Conservation (phyloP, 768 basidiomycete genomes). For the Mycena leptocephala region DNA sequence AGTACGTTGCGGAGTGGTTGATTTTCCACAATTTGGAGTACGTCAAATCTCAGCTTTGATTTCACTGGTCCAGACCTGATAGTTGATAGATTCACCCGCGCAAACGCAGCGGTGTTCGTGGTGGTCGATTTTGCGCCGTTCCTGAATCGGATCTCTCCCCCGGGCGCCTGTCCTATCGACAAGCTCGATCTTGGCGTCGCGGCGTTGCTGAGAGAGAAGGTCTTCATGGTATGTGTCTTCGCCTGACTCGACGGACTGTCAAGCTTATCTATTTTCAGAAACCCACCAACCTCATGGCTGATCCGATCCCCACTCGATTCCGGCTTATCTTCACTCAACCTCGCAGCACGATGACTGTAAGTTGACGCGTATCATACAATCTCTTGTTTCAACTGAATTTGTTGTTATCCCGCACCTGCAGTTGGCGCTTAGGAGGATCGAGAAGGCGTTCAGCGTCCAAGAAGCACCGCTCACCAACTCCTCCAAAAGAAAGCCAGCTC, state of each 20-base stretch:
- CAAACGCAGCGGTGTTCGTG: slow-evolving; percentile 33
- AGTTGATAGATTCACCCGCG: slow-evolving; percentile 29
- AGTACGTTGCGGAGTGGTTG: slow-evolving; percentile 42
- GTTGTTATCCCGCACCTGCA: neutral
- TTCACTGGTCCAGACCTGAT: too few relatives aligned
- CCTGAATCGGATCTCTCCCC: slow-evolving; percentile 20
- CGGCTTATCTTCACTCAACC: slow-evolving; percentile 32
- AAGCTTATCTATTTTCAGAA: slow-evolving; percentile 9
- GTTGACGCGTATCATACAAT: too few relatives aligned
- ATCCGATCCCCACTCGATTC: slow-evolving; percentile 34
- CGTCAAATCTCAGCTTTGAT: neutral
- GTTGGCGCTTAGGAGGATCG: slow-evolving; percentile 29
- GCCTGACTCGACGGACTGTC: neutral
- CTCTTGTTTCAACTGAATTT: too few relatives aligned
- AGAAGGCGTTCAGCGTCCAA: slow-evolving; percentile 25
- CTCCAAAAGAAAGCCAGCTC: neutral
- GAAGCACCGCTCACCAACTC: slow-evolving; percentile 14
- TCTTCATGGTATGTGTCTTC: slow-evolving; percentile 26
- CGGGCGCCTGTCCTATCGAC: neutral
- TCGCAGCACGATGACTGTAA: slow-evolving; percentile 16
- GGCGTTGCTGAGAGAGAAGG: slow-evolving; percentile 20
- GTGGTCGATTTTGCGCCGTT: slow-evolving; percentile 36
- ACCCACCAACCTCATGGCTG: slow-evolving; percentile 35
- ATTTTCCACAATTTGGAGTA: slow-evolving; percentile 37
- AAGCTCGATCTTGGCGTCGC: slow-evolving; percentile 28